Evolutionary conservation across 306 rosid species (phyloP).

Genomic region (Quercus parvula): DNA sequence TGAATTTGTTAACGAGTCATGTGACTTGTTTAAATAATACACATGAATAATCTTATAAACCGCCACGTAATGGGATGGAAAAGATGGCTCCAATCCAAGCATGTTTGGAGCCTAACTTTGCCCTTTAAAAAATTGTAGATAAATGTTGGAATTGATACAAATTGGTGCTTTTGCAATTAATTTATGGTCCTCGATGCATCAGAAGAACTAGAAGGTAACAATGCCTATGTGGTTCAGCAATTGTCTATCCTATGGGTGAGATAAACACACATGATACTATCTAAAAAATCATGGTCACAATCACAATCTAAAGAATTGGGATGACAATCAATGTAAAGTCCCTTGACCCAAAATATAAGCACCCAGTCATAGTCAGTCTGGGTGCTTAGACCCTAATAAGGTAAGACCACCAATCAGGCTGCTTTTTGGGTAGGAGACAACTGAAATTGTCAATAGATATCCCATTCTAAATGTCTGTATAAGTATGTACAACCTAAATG

Average conservation of each 20-base stretch:
- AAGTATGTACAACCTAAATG: slow-evolving; percentile 7
- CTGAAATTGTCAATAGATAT: neutral
- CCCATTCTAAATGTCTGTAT: neutral
- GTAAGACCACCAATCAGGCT: neutral
- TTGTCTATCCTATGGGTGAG: neutral
- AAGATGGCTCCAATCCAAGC: no score
- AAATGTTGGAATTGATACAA: neutral
- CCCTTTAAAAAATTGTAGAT: neutral
- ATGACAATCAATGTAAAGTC: neutral
- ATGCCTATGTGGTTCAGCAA: neutral
- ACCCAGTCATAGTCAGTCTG: no score
- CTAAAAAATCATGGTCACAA: neutral
- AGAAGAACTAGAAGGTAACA: neutral
- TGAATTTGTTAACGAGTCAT: no score
- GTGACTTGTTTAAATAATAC: no score
- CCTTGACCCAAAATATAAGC: neutral
- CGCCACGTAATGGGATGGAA: no score
- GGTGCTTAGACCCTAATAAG: neutral
- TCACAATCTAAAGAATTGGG: neutral
- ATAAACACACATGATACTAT: neutral
- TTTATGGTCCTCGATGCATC: neutral
- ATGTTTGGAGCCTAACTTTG: no score
- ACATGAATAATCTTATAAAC: no score
- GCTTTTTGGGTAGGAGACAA: neutral
- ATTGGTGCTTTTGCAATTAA: neutral